phyloP scores from a whole-genome alignment of 257 asterid species.

The Fraxinus anomala region DNA sequence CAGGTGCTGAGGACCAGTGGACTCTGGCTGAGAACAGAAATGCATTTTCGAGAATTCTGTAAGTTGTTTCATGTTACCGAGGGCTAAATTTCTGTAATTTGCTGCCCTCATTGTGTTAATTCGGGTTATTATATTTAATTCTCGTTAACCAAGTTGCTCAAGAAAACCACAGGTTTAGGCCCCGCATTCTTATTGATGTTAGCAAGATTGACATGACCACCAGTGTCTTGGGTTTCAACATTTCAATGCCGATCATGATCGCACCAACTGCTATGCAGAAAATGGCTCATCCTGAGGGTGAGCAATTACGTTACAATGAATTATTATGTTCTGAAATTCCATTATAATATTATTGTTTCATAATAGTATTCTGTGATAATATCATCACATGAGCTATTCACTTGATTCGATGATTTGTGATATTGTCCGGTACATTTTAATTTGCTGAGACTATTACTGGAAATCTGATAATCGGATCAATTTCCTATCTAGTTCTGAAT shows the following conservation, averaged over 20 bases:
- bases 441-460: background rate
- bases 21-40: constrained; percentile 41
- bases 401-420: background rate
- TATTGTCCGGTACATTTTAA: background rate
- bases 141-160: constrained; percentile 9
- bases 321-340: background rate
- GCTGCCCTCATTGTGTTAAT: background rate
- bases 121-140: background rate
- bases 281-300: constrained; percentile 99
- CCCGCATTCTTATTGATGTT: constrained; percentile 92
- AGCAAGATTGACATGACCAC: constrained; percentile 84
- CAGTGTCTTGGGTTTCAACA: constrained; percentile 80
- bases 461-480: no score
- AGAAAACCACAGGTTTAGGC: constrained; percentile 75
- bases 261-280: constrained; percentile 96
- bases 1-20: constrained; percentile 52
- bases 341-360: background rate
- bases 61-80: constrained; percentile 2
- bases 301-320: background rate
- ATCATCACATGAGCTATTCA: no score
- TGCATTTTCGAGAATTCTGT: constrained; percentile 45
- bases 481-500: background rate
- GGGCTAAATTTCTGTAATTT: background rate
- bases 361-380: no score
- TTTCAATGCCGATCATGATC: constrained; percentile 97